These are phyloP conservation scores for Neospermospora avenae DNA, from an alignment of 2,329 filamentous ascomycete species.

Conservation along the genomic window DNA sequence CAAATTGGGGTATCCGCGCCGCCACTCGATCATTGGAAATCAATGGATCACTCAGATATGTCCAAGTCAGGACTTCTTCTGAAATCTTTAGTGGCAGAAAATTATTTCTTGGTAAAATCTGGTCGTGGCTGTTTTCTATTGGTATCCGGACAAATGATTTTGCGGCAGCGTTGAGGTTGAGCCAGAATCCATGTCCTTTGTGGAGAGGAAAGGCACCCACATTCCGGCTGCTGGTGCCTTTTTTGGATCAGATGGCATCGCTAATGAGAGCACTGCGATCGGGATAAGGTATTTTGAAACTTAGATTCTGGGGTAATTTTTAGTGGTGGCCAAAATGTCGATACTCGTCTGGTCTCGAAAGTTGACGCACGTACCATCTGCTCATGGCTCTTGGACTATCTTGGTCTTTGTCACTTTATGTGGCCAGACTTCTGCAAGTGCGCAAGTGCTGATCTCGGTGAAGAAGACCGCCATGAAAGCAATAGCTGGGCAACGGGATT, in stretches of 20 bases:
- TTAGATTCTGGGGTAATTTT: no score
- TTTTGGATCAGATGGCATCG: not conserved
- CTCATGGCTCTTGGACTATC: not conserved
- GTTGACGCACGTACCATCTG: constrained; percentile 5
- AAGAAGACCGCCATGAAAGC: constrained; percentile 5
- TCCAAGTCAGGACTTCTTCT: constrained; percentile 2
- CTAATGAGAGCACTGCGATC: not conserved
- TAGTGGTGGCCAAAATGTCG: not conserved
- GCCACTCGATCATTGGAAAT: constrained; percentile 10
- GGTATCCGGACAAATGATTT: constrained; percentile 10
- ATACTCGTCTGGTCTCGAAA: not conserved
- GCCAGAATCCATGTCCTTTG: not conserved
- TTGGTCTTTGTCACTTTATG: not conserved
- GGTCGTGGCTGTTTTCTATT: constrained; percentile 19
- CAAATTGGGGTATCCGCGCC: constrained; percentile 18
- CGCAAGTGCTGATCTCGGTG: constrained; percentile 1
- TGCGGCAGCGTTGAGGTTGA: constrained; percentile 5
- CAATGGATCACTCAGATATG: constrained; percentile 8
- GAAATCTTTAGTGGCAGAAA: not conserved
- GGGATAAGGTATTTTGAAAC: not conserved
- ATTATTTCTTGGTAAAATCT: not conserved
- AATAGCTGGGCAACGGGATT: constrained; percentile 11
- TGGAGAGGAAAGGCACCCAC: not conserved
- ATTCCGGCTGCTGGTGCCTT: not conserved
- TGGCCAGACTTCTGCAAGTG: constrained; percentile 1